Evolutionary conservation across 768 basidiomycete species (phyloP).

Genomic region (Leccinum pellstonianum): DNA sequence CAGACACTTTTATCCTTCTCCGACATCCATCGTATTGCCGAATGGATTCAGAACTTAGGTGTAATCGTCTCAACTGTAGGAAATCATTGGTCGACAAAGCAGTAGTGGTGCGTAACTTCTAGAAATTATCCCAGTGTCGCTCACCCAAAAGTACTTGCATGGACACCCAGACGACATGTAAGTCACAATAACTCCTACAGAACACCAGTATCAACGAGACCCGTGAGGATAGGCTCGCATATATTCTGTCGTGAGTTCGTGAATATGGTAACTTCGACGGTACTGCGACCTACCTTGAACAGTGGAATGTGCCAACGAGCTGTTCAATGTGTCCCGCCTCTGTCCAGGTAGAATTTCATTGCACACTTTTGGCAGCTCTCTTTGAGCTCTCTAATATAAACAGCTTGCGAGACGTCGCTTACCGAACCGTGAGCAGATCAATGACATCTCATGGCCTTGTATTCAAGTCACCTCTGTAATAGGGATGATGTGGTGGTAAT

Average conservation of each 20-base stretch:
- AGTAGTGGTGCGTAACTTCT: slow-evolving; percentile 68
- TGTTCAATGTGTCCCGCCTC: slow-evolving; percentile 73
- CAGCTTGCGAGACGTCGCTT: slow-evolving; percentile 79
- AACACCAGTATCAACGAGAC: not conserved
- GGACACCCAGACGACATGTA: slow-evolving; percentile 49
- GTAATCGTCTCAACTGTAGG: slow-evolving; percentile 78
- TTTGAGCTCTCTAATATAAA: slow-evolving; percentile 1
- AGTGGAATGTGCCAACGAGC: slow-evolving; percentile 85
- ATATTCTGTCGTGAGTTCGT: slow-evolving; percentile 69
- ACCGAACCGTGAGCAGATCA: slow-evolving; percentile 63
- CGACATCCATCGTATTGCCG: not conserved
- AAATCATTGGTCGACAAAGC: slow-evolving; percentile 70
- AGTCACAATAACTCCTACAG: slow-evolving; percentile 17
- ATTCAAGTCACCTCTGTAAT: not conserved
- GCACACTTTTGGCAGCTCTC: not conserved
- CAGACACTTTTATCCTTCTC: not conserved
- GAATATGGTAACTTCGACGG: not conserved
- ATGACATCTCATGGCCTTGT: not conserved
- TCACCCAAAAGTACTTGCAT: not conserved
- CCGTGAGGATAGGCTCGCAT: slow-evolving; percentile 61
- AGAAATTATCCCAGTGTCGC: not conserved
- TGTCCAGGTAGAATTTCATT: slow-evolving; percentile 61
- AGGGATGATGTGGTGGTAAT: slow-evolving; percentile 61
- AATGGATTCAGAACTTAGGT: slow-evolving; percentile 78
- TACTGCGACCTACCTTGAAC: not conserved